Conservation (phyloP, 257 asterid species). For the Marsdenia floribunda region DNA sequence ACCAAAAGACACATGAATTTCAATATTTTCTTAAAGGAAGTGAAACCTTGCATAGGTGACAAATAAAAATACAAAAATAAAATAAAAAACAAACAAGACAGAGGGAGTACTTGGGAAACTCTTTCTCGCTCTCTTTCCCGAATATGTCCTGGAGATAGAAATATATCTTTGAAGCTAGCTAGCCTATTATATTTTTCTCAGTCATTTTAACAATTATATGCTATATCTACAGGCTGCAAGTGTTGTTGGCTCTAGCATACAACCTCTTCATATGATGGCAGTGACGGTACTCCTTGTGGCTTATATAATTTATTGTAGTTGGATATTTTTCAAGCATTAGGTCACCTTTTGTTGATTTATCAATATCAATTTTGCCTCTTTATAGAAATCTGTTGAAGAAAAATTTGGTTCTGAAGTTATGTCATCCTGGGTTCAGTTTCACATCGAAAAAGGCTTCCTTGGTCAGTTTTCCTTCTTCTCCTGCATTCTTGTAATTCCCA, state of each 20-base stretch:
- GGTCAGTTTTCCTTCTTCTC: slow-evolving; percentile 34
- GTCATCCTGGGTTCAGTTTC: slow-evolving; percentile 37
- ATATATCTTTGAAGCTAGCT: not conserved
- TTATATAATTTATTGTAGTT: not conserved
- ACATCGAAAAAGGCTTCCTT: slow-evolving; percentile 49
- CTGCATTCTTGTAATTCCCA: not conserved
- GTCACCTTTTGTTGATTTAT: not conserved
- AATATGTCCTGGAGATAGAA: no score
- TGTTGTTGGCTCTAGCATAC: slow-evolving; percentile 62
- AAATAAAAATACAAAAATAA: no score
- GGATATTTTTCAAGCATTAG: not conserved
- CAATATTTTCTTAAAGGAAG: no score
- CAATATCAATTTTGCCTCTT: not conserved
- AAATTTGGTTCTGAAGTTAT: slow-evolving; percentile 51
- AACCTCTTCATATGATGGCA: slow-evolving; percentile 71
- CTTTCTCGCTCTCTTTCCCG: no score
- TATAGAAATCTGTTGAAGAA: slow-evolving; percentile 52
- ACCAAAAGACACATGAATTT: no score
- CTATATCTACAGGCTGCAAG: slow-evolving; percentile 53
- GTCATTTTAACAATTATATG: not conserved
- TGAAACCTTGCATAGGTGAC: no score
- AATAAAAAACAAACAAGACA: no score
- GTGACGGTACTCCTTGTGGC: slow-evolving; percentile 41
- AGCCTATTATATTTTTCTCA: not conserved
- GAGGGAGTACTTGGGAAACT: no score